Base-by-base conservation (phyloP, 116 monocot species). In the Zostera marina region DNA sequence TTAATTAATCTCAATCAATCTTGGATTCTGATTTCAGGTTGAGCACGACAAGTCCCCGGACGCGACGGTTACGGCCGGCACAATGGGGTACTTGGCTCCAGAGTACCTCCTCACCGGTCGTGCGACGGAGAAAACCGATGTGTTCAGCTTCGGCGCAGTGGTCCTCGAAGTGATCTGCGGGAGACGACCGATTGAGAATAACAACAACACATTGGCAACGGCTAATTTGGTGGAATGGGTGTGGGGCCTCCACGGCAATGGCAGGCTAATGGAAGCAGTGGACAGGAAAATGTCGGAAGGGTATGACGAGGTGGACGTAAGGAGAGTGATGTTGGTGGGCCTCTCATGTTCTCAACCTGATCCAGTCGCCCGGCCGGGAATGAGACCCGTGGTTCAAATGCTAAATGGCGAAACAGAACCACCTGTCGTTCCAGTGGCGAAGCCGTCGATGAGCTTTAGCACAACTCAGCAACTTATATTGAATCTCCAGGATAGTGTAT, bases 21-120 rank as follows among this genome's bases (percentile, higher is more conserved):
- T 51, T 55, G 32, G 23, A 24, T 55, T 58, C 17, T 41, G 9
- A 41, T 41, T 11, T 41, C 8, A 59, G 49, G 71, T 59, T 51
- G 89, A 88, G 56, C 96, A 89, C 61, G 82, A 76, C 47, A 69
- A 73, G 53, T 85, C 88, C 3, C 85, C 96, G 22, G 88, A 74
- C 44, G 96, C 85, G 42, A 82, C 96, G 13, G 85, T 73, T 24
- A 70, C 85, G 42, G 96, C 96, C 16, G 96, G 96, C 56, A 96
- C 96, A 5, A 96, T 96, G 96, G 96, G 96, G 0, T 96, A 96
- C 73, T 74, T 96, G 5, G 89, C 96, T 0, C 96, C 96, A 16
- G 96, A 96, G 40, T 96, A 96, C 71, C 77, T 96, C 59, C 76
- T 85, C 53, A 96, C 89, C 8, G 96, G 96, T 21, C 81, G 96